A percentile compares a stretch with the other conserved stretches of the same genome.
Conservation (phyloP, 306 rosid genomes). For the Quercus parvula region DNA sequence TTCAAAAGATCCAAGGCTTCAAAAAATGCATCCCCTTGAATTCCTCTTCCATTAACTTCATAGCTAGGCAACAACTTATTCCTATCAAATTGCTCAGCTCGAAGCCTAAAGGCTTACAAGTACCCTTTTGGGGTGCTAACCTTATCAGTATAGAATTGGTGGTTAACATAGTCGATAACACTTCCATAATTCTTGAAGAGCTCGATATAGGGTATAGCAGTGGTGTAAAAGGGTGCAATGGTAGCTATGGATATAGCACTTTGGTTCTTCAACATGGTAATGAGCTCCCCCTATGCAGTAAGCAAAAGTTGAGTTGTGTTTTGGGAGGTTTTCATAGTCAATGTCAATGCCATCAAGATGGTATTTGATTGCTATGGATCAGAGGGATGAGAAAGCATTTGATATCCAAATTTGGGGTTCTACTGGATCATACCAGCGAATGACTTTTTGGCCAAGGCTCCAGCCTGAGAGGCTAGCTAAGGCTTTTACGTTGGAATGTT, state of each 20-base stretch:
- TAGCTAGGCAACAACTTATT: slow-evolving; percentile 41
- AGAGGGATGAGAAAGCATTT: slow-evolving; percentile 47
- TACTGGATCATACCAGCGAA: slow-evolving; percentile 46
- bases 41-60: slow-evolving; percentile 54
- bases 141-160: slow-evolving; percentile 54
- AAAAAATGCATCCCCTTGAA: slow-evolving; percentile 52
- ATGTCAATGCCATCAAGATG: slow-evolving; percentile 54
- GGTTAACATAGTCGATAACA: slow-evolving; percentile 48
- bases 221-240: slow-evolving; percentile 49
- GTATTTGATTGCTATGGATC: slow-evolving; percentile 22
- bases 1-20: slow-evolving; percentile 34
- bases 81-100: slow-evolving; percentile 25
- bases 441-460: slow-evolving; percentile 33
- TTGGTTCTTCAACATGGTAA: slow-evolving; percentile 43
- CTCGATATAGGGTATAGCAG: slow-evolving; percentile 35
- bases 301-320: slow-evolving; percentile 28
- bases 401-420: slow-evolving; percentile 41
- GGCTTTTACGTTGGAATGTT: slow-evolving; percentile 37
- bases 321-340: slow-evolving; percentile 52
- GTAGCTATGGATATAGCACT: slow-evolving; percentile 44
- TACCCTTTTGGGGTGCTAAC: slow-evolving; percentile 34
- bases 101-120: slow-evolving; percentile 24
- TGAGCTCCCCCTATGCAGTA: slow-evolving; percentile 62
- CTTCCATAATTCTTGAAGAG: slow-evolving; percentile 27
- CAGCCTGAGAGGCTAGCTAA: slow-evolving; percentile 57